phyloP scores from a whole-genome alignment of 106 monocot species.

The Dioscorea alata region DNA sequence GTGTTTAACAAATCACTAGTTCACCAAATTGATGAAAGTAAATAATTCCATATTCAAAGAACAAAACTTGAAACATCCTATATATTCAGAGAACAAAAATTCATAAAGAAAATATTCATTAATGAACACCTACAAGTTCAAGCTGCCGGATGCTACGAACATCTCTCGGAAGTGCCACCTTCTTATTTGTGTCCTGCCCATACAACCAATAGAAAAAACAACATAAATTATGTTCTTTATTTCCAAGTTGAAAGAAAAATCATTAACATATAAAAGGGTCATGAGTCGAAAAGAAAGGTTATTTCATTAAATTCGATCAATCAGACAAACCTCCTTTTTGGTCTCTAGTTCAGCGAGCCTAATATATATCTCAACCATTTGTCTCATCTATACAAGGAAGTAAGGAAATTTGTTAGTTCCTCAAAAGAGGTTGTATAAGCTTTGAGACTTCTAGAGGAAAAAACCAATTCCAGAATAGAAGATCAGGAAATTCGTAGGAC shows the following conservation, averaged over 20 bases:
- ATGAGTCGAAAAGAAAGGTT: too few relatives aligned
- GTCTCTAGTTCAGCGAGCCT: constrained; percentile 97
- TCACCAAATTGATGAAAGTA: too few relatives aligned
- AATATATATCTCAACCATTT: constrained; percentile 95
- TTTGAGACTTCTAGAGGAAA: not conserved
- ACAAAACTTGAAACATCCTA: too few relatives aligned
- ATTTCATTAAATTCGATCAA: too few relatives aligned
- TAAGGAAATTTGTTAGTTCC: not conserved
- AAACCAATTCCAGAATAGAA: not conserved
- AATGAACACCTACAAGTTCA: constrained; percentile 75
- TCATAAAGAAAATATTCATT: not conserved
- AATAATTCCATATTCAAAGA: too few relatives aligned
- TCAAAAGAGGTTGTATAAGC: not conserved
- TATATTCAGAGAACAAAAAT: too few relatives aligned
- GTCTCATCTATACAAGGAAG: constrained; percentile 72
- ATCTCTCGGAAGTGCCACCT: constrained; percentile 81
- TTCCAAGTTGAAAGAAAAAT: too few relatives aligned
- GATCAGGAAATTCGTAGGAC: not conserved
- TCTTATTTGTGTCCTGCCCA: constrained; percentile 84
- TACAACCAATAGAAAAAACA: constrained; percentile 2
- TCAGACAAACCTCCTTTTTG: constrained; percentile 71
- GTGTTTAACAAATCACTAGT: too few relatives aligned
- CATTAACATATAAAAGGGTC: too few relatives aligned
- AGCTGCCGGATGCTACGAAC: constrained; percentile 77
- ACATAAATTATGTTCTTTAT: not conserved